A percentile compares a stretch with the other conserved stretches of the same genome.
Evolutionary conservation across 768 basidiomycete genomes (phyloP).

Genomic region (Naganishia vishniacii): DNA sequence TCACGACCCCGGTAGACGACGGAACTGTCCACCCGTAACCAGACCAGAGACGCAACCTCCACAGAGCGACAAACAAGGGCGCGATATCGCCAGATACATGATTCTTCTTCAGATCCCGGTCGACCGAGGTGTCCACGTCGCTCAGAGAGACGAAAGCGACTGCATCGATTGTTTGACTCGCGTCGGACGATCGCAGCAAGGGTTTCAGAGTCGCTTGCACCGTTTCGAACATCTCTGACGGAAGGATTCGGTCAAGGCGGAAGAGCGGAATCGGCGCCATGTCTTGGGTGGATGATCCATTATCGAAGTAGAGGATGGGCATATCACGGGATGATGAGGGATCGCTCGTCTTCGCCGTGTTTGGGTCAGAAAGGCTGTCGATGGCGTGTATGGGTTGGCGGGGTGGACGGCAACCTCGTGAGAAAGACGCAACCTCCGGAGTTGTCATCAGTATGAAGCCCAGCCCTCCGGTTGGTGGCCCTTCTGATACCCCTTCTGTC

Average conservation of each 20-base stretch:
- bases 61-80: conserved; percentile 1
- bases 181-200: not conserved
- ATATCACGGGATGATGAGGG: not conserved
- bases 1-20: not conserved
- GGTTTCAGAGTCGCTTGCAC: not conserved
- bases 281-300: no score
- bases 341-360: not conserved
- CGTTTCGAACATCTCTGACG: not conserved
- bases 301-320: not conserved
- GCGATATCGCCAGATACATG: not conserved
- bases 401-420: no score
- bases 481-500: not conserved
- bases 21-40: conserved; percentile 8
- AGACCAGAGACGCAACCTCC: conserved; percentile 5
- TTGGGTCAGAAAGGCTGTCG: no score
- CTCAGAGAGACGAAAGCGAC: no score
- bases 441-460: no score
- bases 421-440: no score
- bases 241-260: not conserved
- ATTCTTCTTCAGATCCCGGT: not conserved
- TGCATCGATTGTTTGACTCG: not conserved
- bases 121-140: no score
- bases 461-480: no score
- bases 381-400: no score
- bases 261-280: not conserved